Evolutionary conservation across 2,329 filamentous ascomycete genomes (phyloP).

Genomic region (Xylaria sp.): DNA sequence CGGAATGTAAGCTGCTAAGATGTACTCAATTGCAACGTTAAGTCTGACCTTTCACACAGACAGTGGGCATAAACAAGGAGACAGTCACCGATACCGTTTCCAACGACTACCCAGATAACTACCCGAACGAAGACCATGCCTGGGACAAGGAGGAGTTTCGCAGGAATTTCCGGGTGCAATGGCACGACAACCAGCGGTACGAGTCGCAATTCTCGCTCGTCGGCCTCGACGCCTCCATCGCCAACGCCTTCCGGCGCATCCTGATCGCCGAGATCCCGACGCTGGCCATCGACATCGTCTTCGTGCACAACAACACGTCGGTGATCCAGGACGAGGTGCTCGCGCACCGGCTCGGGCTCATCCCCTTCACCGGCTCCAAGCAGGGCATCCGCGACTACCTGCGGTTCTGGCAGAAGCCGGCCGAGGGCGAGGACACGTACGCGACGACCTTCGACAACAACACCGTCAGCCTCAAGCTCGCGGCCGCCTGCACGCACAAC

Average conservation of each 20-base stretch:
- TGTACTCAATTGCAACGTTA: background rate
- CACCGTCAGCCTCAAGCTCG: conserved; percentile 77
- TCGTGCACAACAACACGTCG: conserved; percentile 93
- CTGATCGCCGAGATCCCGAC: conserved; percentile 93
- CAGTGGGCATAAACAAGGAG: conserved; percentile 84
- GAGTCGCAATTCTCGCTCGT: conserved; percentile 89
- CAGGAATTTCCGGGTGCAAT: conserved; percentile 71
- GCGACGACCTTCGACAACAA: conserved; percentile 76
- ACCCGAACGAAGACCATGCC: conserved; percentile 81
- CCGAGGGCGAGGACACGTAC: conserved; percentile 62
- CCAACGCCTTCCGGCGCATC: conserved; percentile 97
- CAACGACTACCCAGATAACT: conserved; percentile 90
- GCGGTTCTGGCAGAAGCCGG: conserved; percentile 77
- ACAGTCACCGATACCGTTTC: conserved; percentile 88
- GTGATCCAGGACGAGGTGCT: conserved; percentile 98
- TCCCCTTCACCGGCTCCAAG: conserved; percentile 81
- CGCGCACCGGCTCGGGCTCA: conserved; percentile 83
- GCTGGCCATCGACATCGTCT: conserved; percentile 91
- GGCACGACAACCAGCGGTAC: conserved; percentile 79
- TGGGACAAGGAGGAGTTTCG: conserved; percentile 78
- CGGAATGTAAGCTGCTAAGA: conserved; percentile 31
- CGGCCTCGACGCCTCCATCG: conserved; percentile 87
- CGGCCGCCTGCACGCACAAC: conserved; percentile 81
- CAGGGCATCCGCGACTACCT: conserved; percentile 77
- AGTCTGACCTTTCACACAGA: conserved; percentile 51